Base-by-base conservation (phyloP, 345 rosid genomes). In the Pugionium cornutum region DNA sequence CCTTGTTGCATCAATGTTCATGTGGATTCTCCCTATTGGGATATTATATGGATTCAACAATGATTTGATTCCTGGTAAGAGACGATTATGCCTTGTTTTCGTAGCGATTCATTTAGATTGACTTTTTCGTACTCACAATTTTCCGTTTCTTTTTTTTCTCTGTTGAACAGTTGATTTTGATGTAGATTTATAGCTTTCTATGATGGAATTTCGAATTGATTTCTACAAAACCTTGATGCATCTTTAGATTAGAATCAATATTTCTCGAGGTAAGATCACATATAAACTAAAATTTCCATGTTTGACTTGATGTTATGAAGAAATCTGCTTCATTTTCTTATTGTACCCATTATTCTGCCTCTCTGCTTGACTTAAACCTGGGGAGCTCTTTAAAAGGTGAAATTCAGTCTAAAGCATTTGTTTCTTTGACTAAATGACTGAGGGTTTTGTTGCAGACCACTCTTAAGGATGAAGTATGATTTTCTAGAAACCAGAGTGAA, bases 1-100 rank as follows among this genome's bases (percentile, higher is more conserved):
- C 69, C 75, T 88, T 64, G 34, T 90, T 62, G 80, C 95, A 5
- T 94, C 95, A 5, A 62, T 86, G 83, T 78, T 90, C 28, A 85
- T 94, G 95, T 94, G 97, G 99, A 77, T 77, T 43, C 82, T 80
- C 57, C 99, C 99, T 8, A 46, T 90, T 62, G 82, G 76, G 1
- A 82, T 90, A 42, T 74, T 90, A 9, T 86, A 81, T 79, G 92
- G 85, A 46, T 89, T 85, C 66, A 84, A 84, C 72, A 76, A 89
- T 58, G 80, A 81, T 68, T 39, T 90, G 67, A 60, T 90, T 62
- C 99, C 96, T 25, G 96, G 99, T 94, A 71, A 82, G 76, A 1
- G 32, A 35, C 33, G 34, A 28, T 49, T 62, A 36, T 37, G 46
- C 11, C 53, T 60, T 57, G 1, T 4, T 30, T 3, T 18, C 0